Percentiles rank a stretch among this genome's conserved stretches.
These are phyloP conservation scores for Oryza glumipatula DNA, from an alignment of 176 grass and related monocot species.

Conservation along the genomic window DNA sequence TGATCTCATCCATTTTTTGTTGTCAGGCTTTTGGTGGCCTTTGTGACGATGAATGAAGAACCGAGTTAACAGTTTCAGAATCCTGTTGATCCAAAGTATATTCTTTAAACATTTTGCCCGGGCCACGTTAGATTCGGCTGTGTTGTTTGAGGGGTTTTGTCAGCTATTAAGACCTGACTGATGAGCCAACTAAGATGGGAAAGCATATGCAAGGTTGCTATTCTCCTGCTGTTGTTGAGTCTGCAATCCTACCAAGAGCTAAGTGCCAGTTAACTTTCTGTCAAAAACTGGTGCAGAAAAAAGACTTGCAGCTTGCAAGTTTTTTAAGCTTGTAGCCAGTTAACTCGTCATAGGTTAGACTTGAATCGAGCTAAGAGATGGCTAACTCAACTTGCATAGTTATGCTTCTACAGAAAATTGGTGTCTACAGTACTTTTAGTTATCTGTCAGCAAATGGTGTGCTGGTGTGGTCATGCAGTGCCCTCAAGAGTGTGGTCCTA, in stretches of 20 bases:
- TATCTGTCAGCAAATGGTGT: conserved; percentile 32
- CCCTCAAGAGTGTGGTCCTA: conserved; percentile 49
- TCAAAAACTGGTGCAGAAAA: not conserved
- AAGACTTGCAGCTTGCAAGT: not conserved
- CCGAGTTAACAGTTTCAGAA: conserved; percentile 35
- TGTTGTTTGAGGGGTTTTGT: conserved; percentile 42
- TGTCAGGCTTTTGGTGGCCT: conserved; percentile 53
- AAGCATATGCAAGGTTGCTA: conserved; percentile 54
- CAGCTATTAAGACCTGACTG: conserved; percentile 42
- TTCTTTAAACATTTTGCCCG: conserved; percentile 8
- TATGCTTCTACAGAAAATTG: conserved; percentile 19
- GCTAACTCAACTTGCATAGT: conserved; percentile 6
- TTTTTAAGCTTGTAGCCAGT: not conserved
- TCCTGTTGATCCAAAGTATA: conserved; percentile 14
- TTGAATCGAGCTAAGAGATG: conserved; percentile 14
- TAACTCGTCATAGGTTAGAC: not conserved
- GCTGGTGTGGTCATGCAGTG: conserved; percentile 12
- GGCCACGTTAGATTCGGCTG: not conserved
- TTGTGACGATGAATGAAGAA: conserved; percentile 45
- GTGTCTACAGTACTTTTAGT: conserved; percentile 13
- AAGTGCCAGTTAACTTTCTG: not conserved
- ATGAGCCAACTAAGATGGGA: conserved; percentile 53
- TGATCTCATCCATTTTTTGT: conserved; percentile 21
- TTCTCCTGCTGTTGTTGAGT: conserved; percentile 47
- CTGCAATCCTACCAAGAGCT: conserved; percentile 55